Evolutionary conservation across 2,329 filamentous ascomycete species (phyloP).

Genomic region (Thelonectria rubi): DNA sequence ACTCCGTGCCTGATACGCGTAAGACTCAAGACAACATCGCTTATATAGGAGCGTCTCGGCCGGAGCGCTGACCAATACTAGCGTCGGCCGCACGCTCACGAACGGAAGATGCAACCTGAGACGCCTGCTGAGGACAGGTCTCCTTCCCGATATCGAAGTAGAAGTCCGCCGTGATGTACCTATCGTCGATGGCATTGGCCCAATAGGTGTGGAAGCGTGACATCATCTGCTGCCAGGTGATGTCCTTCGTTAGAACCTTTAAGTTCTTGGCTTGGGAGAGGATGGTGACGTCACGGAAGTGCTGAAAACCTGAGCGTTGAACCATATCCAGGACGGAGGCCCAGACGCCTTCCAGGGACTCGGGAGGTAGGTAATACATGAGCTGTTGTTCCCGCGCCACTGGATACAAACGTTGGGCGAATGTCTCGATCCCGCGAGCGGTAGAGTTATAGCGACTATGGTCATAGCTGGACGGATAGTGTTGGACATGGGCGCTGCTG

Average conservation of each 20-base stretch:
- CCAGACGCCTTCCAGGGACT: background rate
- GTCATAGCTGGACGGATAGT: no score
- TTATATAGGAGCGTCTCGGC: slow-evolving; percentile 4
- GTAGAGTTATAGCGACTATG: no score
- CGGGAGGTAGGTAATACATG: no score
- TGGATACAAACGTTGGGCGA: no score
- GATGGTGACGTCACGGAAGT: slow-evolving; percentile 7
- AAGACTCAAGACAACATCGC: background rate
- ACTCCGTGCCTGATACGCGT: background rate
- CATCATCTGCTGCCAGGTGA: slow-evolving; percentile 1
- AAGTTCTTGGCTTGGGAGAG: slow-evolving; percentile 8
- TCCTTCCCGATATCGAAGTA: background rate
- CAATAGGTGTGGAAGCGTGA: background rate
- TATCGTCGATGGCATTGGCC: background rate
- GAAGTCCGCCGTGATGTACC: background rate
- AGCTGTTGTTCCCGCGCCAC: no score
- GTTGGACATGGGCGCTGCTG: no score
- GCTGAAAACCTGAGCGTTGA: background rate
- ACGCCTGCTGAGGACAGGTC: background rate
- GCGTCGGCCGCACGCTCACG: no score
- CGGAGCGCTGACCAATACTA: no score
- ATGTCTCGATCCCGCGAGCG: no score
- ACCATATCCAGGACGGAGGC: background rate
- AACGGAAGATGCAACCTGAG: background rate
- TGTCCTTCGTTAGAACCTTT: slow-evolving; percentile 8